phyloP scores from a whole-genome alignment of 1,139 yeast genomes.

The Meyerozyma guilliermondii region DNA sequence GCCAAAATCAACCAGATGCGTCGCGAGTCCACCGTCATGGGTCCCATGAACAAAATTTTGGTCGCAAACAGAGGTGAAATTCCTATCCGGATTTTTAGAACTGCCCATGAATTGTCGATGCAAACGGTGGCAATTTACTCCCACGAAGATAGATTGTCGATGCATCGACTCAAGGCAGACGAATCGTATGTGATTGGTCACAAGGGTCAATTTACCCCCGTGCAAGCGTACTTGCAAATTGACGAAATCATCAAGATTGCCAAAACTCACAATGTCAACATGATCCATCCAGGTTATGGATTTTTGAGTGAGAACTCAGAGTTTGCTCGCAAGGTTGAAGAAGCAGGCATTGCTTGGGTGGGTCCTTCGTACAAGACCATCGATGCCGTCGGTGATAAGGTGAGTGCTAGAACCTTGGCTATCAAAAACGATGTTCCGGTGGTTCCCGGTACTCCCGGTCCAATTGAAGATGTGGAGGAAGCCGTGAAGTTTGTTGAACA shows the following conservation, averaged over 20 bases:
- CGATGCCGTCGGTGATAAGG: constrained; percentile 98
- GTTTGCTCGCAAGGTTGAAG: constrained; percentile 89
- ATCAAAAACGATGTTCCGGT: constrained; percentile 78
- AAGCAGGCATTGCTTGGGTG: constrained; percentile 90
- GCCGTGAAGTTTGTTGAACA: constrained; percentile 73
- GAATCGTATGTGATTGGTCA: constrained; percentile 91
- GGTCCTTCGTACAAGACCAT: constrained; percentile 90
- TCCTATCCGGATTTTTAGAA: constrained; percentile 85
- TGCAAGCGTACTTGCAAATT: constrained; percentile 91
- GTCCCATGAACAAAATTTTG: constrained; percentile 66
- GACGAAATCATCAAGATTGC: constrained; percentile 95
- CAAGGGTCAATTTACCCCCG: constrained; percentile 89
- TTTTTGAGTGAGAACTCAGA: constrained; percentile 92
- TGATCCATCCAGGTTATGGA: constrained; percentile 99
- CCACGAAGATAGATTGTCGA: constrained; percentile 90
- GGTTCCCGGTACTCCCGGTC: constrained; percentile 98
- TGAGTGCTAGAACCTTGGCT: constrained; percentile 88
- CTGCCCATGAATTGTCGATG: constrained; percentile 97
- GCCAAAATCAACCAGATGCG: constrained; percentile 48
- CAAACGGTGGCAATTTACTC: constrained; percentile 97
- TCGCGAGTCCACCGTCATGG: constrained; percentile 57
- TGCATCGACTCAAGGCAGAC: constrained; percentile 92
- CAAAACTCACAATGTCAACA: constrained; percentile 77
- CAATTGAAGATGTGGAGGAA: constrained; percentile 75
- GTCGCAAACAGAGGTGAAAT: constrained; percentile 98